Percentiles rank a stretch among this genome's conserved stretches.
Conservation (phyloP, 768 basidiomycete genomes). For the Pulveroboletus sp. region DNA sequence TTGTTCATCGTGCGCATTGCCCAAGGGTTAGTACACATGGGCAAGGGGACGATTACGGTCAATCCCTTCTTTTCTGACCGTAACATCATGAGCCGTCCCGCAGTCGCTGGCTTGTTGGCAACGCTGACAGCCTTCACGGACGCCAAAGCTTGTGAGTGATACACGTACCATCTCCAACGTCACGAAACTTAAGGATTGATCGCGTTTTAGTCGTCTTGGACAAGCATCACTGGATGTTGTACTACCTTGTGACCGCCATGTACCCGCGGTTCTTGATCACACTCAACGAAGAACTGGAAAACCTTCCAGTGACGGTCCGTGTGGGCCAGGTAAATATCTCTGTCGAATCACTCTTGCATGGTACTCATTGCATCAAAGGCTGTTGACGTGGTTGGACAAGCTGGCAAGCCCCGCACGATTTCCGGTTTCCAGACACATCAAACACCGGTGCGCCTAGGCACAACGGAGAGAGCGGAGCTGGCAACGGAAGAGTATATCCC, state of each 20-base stretch:
- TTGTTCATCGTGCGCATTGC: slow-evolving; percentile 95
- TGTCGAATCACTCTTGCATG: neutral
- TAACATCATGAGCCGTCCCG: slow-evolving; percentile 82
- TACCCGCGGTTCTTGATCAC: slow-evolving; percentile 98
- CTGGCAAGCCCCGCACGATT: slow-evolving; percentile 94
- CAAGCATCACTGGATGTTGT: slow-evolving; percentile 98
- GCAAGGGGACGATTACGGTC: slow-evolving; percentile 95
- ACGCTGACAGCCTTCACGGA: slow-evolving; percentile 92
- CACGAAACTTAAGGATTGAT: slow-evolving; percentile 2
- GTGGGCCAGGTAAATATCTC: slow-evolving; percentile 73
- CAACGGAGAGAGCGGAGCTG: slow-evolving; percentile 91
- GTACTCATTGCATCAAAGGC: slow-evolving; percentile 47
- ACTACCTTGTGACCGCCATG: slow-evolving; percentile 95
- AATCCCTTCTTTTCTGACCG: slow-evolving; percentile 97
- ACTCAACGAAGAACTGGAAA: slow-evolving; percentile 87
- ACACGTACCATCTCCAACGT: neutral
- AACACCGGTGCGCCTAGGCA: slow-evolving; percentile 93
- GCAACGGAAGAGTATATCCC: slow-evolving; percentile 97
- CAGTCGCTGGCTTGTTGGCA: slow-evolving; percentile 85
- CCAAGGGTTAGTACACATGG: slow-evolving; percentile 98
- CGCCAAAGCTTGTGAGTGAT: slow-evolving; percentile 81
- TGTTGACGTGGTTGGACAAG: slow-evolving; percentile 96
- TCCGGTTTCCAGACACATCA: slow-evolving; percentile 98
- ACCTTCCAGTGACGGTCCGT: slow-evolving; percentile 85
- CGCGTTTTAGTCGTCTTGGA: slow-evolving; percentile 77